Conservation (phyloP, 1,284 basidiomycete genomes). For the Ceratorhiza oryzae-sativae region DNA sequence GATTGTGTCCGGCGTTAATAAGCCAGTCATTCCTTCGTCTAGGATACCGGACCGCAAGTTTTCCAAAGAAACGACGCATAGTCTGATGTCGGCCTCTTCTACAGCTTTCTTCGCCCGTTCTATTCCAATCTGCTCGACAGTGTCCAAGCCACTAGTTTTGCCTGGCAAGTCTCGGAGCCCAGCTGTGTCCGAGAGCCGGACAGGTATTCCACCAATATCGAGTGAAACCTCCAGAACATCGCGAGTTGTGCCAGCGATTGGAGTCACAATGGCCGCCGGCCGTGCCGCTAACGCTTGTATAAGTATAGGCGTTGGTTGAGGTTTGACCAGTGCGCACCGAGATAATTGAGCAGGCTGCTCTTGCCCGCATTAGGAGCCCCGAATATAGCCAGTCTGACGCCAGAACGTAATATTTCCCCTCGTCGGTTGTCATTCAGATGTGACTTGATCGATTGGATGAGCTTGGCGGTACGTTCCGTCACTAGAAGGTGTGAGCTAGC, state of each 20-base stretch:
- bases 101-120: conserved; percentile 71
- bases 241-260: conserved; percentile 85
- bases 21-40: conserved; percentile 50
- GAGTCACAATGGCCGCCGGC: conserved; percentile 87
- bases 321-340: conserved; percentile 58
- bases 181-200: conserved; percentile 83
- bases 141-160: conserved; percentile 59
- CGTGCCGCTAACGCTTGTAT: conserved; percentile 65
- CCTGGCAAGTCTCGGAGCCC: conserved; percentile 63
- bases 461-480: conserved; percentile 57
- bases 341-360: conserved; percentile 80
- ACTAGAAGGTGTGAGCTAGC: conserved; percentile 31
- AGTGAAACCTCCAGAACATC: conserved; percentile 84
- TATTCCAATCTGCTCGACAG: conserved; percentile 84
- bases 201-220: conserved; percentile 84
- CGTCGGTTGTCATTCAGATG: conserved; percentile 73
- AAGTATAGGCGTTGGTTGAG: neutral
- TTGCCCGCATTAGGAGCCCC: conserved; percentile 92
- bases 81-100: conserved; percentile 66
- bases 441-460: conserved; percentile 60
- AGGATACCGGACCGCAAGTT: conserved; percentile 51
- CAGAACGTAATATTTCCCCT: conserved; percentile 83
- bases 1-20: conserved; percentile 64
- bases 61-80: conserved; percentile 79
- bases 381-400: conserved; percentile 83